Base-by-base conservation (phyloP, 257 asterid genomes). In the Solanum chilense region DNA sequence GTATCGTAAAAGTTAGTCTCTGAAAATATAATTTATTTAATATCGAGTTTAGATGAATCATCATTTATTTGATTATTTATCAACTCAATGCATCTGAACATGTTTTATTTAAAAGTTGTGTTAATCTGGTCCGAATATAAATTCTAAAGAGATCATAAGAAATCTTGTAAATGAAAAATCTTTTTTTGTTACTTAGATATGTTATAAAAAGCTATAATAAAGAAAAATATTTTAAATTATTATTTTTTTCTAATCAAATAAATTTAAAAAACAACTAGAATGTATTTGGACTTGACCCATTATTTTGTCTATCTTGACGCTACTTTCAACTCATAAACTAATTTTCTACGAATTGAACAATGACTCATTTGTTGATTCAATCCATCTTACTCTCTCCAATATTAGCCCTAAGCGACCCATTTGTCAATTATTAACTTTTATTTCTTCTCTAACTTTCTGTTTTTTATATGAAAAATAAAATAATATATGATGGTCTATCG, bases 361-460 rank as follows among this genome's bases (percentile, higher is more conserved):
- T 33, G 77, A 31, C 77, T 31, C 14, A 15, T 70, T 70, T 70
- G 3, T 33, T 16, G 4, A 70, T 33, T 70, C n/a, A 70, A 33
- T 10, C 5, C 7, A 31, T 33, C 21, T 33, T 20, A 12, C 12
- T 0, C 15, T 71, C 15, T 71, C 20, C 45, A 71, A 33, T 33
- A 18, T 9, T 27, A 4, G 3, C 0, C 45, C 2, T 35, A 35
- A 71, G 20, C 0, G 1, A 1, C 8, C 2, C 15, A 71, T 4
- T 33, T 71, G 16, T 4, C 45, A 71, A 16, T 70, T n/a, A 33
- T 31, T 20, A 20, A 9, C 7, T 76, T 44, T 77, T 44, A 3
- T 77, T 14, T 14, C 20, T 7, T 9, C 62, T 15, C 37, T 76
- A 1, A n/a, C 1, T 13, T 25, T 76, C n/a, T 44, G 14, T 25